phyloP scores from a whole-genome alignment of 345 rosid genomes.

The Gossypium stocksii region DNA sequence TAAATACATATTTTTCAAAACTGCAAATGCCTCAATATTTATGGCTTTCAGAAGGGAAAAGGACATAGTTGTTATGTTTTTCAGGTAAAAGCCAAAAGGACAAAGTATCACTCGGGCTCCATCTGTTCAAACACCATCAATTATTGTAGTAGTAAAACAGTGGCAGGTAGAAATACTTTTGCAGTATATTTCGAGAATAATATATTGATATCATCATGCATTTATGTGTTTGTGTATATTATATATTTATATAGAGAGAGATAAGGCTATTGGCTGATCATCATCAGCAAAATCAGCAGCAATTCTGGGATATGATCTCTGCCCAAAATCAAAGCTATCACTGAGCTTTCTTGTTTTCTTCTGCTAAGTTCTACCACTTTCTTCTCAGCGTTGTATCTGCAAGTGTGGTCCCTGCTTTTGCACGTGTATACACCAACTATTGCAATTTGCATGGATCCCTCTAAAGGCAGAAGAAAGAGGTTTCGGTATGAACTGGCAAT shows the following conservation, averaged over 20 bases:
- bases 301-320: not conserved
- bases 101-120: conserved; percentile 30
- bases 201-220: conserved; percentile 23
- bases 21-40: too few relatives aligned
- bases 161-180: conserved; percentile 1
- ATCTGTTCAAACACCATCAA: conserved; percentile 31
- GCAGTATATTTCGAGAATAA: not conserved
- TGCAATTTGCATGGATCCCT: not conserved
- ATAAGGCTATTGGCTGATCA: not conserved
- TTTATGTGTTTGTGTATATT: not conserved
- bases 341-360: conserved; percentile 1
- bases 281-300: not conserved
- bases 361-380: not conserved
- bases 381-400: not conserved
- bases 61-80: conserved; percentile 4
- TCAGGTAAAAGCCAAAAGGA: conserved; percentile 17
- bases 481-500: not conserved
- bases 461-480: not conserved
- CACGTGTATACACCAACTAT: conserved; percentile 16
- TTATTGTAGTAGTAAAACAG: not conserved
- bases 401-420: conserved; percentile 3
- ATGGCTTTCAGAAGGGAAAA: not conserved
- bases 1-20: too few relatives aligned
- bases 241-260: too few relatives aligned
- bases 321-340: not conserved